Evolutionary conservation across 2,329 filamentous ascomycete species (phyloP), one percentile per base, ranked within the genome.

Genomic region (Aspergillus terreus): DNA sequence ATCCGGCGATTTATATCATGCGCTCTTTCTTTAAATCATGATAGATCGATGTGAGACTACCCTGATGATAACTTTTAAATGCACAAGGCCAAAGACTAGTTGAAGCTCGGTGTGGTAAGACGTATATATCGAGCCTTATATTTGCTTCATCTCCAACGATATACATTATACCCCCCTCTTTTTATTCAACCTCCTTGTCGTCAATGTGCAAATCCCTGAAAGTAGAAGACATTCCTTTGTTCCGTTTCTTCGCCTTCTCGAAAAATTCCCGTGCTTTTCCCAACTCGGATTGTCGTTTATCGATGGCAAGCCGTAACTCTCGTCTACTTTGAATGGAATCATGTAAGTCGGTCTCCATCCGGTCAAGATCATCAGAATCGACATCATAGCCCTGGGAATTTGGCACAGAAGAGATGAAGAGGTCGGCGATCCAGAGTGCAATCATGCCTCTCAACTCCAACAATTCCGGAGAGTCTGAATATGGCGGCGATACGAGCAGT

Each of bases 371-470:
- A 5, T 59, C 53, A 14, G 49, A 12, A 10, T 49, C 46, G 12
- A 57, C 50, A 27, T 57, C 50, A 17, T 58, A 45, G 2, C 49
- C 50, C 5, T 58, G 50, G 5, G 51, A 56, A 19, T 62, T 58
- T 17, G 58, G 59, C 11, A 73, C 48, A 4, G 67, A 71, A 3
- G 64, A 69, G 6, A 73, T 48, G 32, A 67, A 62, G 27, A 96
- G 71, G 66, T 95, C 89, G 6, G 80, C 86, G 14, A 90, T 76
- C 78, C 89, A 95, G 14, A 94, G 74, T 1, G 83, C 82, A 5
- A 91, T 72, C 80, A 90, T 89, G 7, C 82, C 90, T 47, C 89
- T 79, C 21, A 95, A 73, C 44, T 86, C 77, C 43, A 92, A 74
- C 53, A 96, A 73, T 54, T 85, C 82, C 4, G 76, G 69, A 59